Evolutionary conservation across 2,329 filamentous ascomycete species (phyloP).

Genomic region (Pestalotiopsis sp.): DNA sequence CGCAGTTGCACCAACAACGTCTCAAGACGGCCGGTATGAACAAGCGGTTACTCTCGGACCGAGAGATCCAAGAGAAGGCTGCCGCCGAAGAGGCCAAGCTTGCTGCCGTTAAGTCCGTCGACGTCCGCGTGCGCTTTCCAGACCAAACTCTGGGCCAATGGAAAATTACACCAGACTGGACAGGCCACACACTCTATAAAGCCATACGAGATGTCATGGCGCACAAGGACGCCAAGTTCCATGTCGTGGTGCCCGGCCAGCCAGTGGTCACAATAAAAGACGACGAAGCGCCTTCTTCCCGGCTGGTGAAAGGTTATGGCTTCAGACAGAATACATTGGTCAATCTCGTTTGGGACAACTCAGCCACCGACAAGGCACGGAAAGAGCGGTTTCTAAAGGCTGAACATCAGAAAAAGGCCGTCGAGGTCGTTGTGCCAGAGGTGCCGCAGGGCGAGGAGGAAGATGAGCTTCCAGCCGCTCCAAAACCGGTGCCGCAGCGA

Average conservation of each 20-base stretch:
- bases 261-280: constrained; percentile 49
- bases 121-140: constrained; percentile 83
- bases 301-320: constrained; percentile 72
- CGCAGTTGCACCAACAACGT: constrained; percentile 71
- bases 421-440: constrained; percentile 67
- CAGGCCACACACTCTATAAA: constrained; percentile 70
- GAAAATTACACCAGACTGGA: constrained; percentile 68
- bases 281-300: constrained; percentile 39
- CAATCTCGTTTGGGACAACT: constrained; percentile 74
- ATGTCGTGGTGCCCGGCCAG: constrained; percentile 64
- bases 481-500: constrained; percentile 27
- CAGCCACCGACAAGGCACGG: constrained; percentile 57
- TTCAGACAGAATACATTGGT: constrained; percentile 73
- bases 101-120: constrained; percentile 66
- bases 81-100: constrained; percentile 66
- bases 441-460: constrained; percentile 41
- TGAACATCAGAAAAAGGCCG: constrained; percentile 61
- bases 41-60: constrained; percentile 78
- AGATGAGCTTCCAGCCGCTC: constrained; percentile 37
- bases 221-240: constrained; percentile 66
- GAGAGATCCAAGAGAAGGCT: constrained; percentile 73
- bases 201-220: constrained; percentile 75
- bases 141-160: constrained; percentile 80
- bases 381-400: constrained; percentile 60
- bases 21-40: constrained; percentile 67